Conservation (phyloP, 2,329 filamentous ascomycete species). For the Penicillium hordei region DNA sequence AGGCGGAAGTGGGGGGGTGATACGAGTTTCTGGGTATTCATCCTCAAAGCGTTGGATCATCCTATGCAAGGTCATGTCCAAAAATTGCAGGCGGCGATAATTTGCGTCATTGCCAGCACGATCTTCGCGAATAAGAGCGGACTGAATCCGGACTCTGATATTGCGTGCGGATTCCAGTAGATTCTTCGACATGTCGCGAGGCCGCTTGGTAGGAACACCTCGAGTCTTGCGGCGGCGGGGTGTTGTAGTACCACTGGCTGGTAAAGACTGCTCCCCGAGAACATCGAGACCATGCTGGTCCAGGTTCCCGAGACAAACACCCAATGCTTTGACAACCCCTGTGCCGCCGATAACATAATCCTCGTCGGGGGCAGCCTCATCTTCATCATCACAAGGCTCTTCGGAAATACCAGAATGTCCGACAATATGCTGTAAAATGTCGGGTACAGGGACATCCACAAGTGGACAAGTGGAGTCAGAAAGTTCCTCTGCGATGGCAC, state of each 20-base stretch:
- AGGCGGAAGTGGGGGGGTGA: constrained; percentile 33
- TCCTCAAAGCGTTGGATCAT: constrained; percentile 97
- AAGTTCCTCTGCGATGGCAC: constrained; percentile 64
- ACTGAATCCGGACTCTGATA: constrained; percentile 79
- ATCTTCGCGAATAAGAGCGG: constrained; percentile 74
- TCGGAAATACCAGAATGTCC: constrained; percentile 61
- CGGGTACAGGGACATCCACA: constrained; percentile 65
- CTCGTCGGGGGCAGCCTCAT: constrained; percentile 74
- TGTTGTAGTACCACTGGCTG: constrained; percentile 55
- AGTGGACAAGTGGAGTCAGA: constrained; percentile 45
- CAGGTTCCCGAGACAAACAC: constrained; percentile 84
- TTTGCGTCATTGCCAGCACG: constrained; percentile 69
- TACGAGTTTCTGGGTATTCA: constrained; percentile 86
- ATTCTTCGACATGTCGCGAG: constrained; percentile 91
- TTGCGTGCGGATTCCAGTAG: constrained; percentile 83
- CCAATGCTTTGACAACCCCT: constrained; percentile 89
- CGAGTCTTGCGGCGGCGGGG: constrained; percentile 54
- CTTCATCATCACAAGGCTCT: constrained; percentile 56
- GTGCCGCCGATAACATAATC: constrained; percentile 96
- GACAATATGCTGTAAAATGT: constrained; percentile 83
- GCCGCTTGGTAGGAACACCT: constrained; percentile 59
- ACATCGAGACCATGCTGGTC: constrained; percentile 52
- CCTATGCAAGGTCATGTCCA: constrained; percentile 81
- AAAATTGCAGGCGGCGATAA: constrained; percentile 78
- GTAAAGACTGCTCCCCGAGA: constrained; percentile 40